Percentiles rank a stretch among this genome's conserved stretches.
Conservation (phyloP, 441 rosid species). For the Populus hybrid region DNA sequence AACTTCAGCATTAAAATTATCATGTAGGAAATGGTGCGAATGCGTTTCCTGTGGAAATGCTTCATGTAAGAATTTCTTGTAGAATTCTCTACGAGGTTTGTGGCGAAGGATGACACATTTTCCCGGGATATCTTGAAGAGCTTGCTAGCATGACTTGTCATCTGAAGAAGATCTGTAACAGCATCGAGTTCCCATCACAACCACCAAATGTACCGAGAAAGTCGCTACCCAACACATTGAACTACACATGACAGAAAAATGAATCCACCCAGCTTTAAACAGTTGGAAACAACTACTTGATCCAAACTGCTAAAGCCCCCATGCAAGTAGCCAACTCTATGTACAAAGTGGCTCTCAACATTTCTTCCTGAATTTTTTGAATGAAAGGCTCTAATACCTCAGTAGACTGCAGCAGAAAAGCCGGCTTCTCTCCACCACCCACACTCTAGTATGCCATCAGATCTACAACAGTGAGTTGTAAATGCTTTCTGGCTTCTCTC, state of each 20-base stretch:
- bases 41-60: constrained; percentile 92
- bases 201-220: constrained; percentile 73
- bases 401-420: constrained; percentile 46
- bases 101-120: constrained; percentile 88
- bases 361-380: constrained; percentile 54
- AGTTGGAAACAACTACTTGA: constrained; percentile 79
- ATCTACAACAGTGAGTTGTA: constrained; percentile 79
- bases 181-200: constrained; percentile 95
- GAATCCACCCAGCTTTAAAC: constrained; percentile 87
- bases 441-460: constrained; percentile 73
- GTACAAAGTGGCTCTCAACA: constrained; percentile 60
- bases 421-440: constrained; percentile 52
- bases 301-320: constrained; percentile 78
- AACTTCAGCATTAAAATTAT: constrained; percentile 82
- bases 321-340: constrained; percentile 88
- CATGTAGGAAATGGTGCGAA: constrained; percentile 81
- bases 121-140: constrained; percentile 74
- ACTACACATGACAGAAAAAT: constrained; percentile 91
- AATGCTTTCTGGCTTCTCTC: constrained; percentile 77
- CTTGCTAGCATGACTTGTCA: constrained; percentile 99
- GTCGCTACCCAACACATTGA: constrained; percentile 88
- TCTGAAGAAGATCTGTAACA: constrained; percentile 82
- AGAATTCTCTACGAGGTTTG: constrained; percentile 87
- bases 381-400: constrained; percentile 67
- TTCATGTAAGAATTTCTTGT: constrained; percentile 83